Evolutionary conservation across 441 rosid genomes (phyloP), one percentile per base, ranked within the genome.

Genomic region (Aleurites moluccanus): DNA sequence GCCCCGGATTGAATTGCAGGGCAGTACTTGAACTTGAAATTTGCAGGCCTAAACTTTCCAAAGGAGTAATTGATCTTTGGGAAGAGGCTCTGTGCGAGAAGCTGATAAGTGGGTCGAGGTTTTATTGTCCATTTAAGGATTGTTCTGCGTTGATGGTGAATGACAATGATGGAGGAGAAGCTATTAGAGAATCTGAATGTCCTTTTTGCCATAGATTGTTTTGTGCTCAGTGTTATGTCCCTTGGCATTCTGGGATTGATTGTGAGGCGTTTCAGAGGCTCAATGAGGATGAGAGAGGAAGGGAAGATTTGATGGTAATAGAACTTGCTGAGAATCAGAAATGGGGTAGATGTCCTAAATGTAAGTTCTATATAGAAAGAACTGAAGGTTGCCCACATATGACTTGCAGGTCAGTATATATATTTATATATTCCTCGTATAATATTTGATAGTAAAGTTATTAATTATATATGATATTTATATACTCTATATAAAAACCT

Each of bases 351-450:
- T 86, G 88, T 21, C 89, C 88, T 1, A 55, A 47, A 0, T 88
- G 89, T 78, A 75, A 79, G 47, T 88, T 63, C 79, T 88, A 74
- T 56, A 85, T 86, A 21, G 91, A 88, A 42, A 84, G 82, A 56
- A 85, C 77, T 10, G 66, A 67, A 6, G 89, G 89, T 0, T 85
- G 88, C 53, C 80, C 67, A 3, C 87, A 86, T 70, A 81, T 88
- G 38, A 23, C 10, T 68, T 87, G 90, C 86, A 87, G 89, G 87
- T 87, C 23, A 55, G 60, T 21, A 10, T 3, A 40, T n/a, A n/a
- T n/a, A n/a, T n/a, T n/a, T n/a, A n/a, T n/a, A n/a, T n/a, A n/a
- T n/a, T n/a, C n/a, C n/a, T n/a, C n/a, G n/a, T n/a, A n/a, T n/a
- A n/a, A n/a, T n/a, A n/a, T n/a, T n/a, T n/a, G n/a, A n/a, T n/a